phyloP scores from a whole-genome alignment of 1,139 yeast genomes.

The Candida pseudoviswanathii region DNA sequence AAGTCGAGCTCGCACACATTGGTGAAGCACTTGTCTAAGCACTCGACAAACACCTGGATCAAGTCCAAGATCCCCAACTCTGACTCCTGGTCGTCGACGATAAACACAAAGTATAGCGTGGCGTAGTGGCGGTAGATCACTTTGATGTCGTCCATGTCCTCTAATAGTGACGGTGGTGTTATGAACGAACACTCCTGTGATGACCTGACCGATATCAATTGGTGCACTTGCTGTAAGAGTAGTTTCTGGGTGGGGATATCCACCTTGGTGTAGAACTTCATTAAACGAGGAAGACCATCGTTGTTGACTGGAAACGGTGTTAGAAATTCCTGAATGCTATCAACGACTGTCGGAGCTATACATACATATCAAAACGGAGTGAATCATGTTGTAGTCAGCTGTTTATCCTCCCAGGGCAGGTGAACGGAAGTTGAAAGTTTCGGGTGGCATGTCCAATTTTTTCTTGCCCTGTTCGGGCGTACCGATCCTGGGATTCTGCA shows the following conservation, averaged over 20 bases:
- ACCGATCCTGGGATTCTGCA: no score
- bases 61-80: conserved; percentile 92
- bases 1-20: conserved; percentile 95
- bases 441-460: no score
- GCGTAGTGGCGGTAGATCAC: conserved; percentile 95
- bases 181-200: conserved; percentile 79
- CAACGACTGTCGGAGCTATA: conserved; percentile 16
- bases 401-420: background rate
- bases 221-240: conserved; percentile 73
- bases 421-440: background rate
- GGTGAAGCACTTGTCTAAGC: conserved; percentile 86
- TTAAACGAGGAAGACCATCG: conserved; percentile 87
- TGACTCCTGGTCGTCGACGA: conserved; percentile 94
- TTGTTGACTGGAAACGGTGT: conserved; percentile 65
- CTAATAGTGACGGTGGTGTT: conserved; percentile 76
- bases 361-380: conserved; percentile 85
- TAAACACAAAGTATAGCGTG: conserved; percentile 88
- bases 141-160: conserved; percentile 75
- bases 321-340: conserved; percentile 5
- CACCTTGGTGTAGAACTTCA: conserved; percentile 91
- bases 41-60: conserved; percentile 96
- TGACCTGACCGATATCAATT: conserved; percentile 65
- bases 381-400: conserved; percentile 65
- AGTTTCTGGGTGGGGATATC: conserved; percentile 75
- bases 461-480: background rate